Conservation (phyloP, 306 rosid species). For the Ochetophila trinervis region DNA sequence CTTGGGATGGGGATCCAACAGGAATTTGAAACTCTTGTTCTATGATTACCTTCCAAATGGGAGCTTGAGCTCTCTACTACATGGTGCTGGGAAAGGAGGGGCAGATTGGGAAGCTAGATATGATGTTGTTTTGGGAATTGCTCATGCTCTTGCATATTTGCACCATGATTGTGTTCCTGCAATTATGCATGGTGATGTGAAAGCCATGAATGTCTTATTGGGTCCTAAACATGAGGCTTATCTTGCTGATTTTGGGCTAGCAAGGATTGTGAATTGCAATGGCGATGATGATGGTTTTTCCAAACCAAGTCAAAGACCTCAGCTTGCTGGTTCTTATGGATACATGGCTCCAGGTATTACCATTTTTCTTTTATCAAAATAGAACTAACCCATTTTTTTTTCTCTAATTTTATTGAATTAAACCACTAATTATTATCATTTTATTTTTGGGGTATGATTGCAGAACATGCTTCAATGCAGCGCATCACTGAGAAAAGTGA, state of each 20-base stretch:
- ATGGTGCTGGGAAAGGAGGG: slow-evolving; percentile 54
- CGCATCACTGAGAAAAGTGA: slow-evolving; percentile 66
- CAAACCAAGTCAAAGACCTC: slow-evolving; percentile 47
- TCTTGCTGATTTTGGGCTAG: slow-evolving; percentile 72
- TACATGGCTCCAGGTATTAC: slow-evolving; percentile 88
- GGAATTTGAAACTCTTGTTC: slow-evolving; percentile 57
- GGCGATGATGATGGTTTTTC: slow-evolving; percentile 23
- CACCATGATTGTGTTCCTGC: slow-evolving; percentile 90
- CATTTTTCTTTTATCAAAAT: not conserved
- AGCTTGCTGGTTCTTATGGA: slow-evolving; percentile 71
- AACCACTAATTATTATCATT: slow-evolving; percentile 13
- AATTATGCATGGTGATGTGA: slow-evolving; percentile 84
- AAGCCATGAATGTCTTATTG: slow-evolving; percentile 70
- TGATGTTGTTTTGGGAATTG: slow-evolving; percentile 59
- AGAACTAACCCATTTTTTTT: not conserved
- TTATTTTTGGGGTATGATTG: slow-evolving; percentile 22
- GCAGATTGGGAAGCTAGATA: slow-evolving; percentile 79
- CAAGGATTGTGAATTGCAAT: slow-evolving; percentile 36
- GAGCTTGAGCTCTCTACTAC: slow-evolving; percentile 74
- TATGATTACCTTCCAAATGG: slow-evolving; percentile 83
- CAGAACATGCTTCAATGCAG: slow-evolving; percentile 72
- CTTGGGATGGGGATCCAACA: slow-evolving; percentile 64
- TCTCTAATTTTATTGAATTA: not conserved
- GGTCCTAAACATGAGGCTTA: slow-evolving; percentile 65
- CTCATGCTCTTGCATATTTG: slow-evolving; percentile 72